A percentile compares a stretch with the other conserved stretches of the same genome.
phyloP scores from a whole-genome alignment of 192 early-diverging fungal species.

The Dispira parvispora region DNA sequence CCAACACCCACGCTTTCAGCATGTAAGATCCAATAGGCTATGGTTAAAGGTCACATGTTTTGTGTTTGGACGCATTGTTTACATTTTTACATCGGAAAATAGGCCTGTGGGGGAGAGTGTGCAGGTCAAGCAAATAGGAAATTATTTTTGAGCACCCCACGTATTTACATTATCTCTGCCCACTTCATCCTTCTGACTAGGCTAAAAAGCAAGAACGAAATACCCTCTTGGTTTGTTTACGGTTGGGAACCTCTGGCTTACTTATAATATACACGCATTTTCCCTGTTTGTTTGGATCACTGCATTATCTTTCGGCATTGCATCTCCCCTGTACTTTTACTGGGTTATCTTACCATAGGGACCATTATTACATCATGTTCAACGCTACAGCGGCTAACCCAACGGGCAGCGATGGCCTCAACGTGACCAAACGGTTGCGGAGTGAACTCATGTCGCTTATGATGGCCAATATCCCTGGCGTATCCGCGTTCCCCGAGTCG shows the following conservation, averaged over 20 bases:
- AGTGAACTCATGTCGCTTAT: constrained; percentile 45
- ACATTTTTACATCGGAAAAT: background rate
- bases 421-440: constrained; percentile 26
- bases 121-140: background rate
- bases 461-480: constrained; percentile 40
- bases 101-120: background rate
- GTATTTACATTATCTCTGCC: background rate
- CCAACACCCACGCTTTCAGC: too few species aligned
- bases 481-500: constrained; percentile 49
- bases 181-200: background rate
- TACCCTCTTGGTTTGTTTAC: background rate
- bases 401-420: background rate
- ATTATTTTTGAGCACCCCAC: background rate
- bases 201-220: background rate
- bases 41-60: too few species aligned
- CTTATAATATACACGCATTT: background rate
- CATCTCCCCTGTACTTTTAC: background rate
- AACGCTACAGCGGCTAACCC: background rate
- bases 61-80: too few species aligned
- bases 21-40: too few species aligned
- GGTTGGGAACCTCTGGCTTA: background rate
- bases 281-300: background rate
- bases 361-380: background rate
- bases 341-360: background rate
- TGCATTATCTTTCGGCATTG: background rate